Conservation (phyloP, 2,329 filamentous ascomycete genomes). For the Xenosphaeropsis pyriputrescens region DNA sequence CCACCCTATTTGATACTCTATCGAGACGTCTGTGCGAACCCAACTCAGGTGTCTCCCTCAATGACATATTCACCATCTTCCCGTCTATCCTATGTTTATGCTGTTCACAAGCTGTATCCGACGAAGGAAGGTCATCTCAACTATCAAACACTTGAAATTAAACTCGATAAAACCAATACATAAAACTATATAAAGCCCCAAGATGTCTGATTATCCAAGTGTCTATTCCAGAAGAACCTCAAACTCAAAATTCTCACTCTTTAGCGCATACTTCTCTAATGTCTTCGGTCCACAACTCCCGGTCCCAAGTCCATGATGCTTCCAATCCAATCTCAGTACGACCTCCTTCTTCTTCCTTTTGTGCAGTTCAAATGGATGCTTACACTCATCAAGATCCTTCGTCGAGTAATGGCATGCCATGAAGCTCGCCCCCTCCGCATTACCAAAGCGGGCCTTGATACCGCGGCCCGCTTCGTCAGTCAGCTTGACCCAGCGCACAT, state of each 20-base stretch:
- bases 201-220: no score
- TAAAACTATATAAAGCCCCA: no score
- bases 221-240: slow-evolving; percentile 1
- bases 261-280: slow-evolving; percentile 29
- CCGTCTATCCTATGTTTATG: no score
- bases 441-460: slow-evolving; percentile 28
- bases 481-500: slow-evolving; percentile 44
- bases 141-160: no score
- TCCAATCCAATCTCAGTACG: slow-evolving; percentile 42
- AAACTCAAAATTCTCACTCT: slow-evolving; percentile 14
- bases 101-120: no score
- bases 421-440: slow-evolving; percentile 37
- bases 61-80: no score
- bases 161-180: no score
- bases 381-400: slow-evolving; percentile 33
- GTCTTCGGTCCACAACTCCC: slow-evolving; percentile 46
- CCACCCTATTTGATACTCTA: no score
- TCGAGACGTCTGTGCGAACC: no score
- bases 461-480: slow-evolving; percentile 16
- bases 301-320: slow-evolving; percentile 47
- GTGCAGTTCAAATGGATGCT: slow-evolving; percentile 46
- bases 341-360: slow-evolving; percentile 33
- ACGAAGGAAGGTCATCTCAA: no score
- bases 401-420: slow-evolving; percentile 39
- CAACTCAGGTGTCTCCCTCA: no score